Evolutionary conservation across 2,329 filamentous ascomycete species (phyloP), one percentile per base, ranked within the genome.

Genomic region (Aspergillus sp.): DNA sequence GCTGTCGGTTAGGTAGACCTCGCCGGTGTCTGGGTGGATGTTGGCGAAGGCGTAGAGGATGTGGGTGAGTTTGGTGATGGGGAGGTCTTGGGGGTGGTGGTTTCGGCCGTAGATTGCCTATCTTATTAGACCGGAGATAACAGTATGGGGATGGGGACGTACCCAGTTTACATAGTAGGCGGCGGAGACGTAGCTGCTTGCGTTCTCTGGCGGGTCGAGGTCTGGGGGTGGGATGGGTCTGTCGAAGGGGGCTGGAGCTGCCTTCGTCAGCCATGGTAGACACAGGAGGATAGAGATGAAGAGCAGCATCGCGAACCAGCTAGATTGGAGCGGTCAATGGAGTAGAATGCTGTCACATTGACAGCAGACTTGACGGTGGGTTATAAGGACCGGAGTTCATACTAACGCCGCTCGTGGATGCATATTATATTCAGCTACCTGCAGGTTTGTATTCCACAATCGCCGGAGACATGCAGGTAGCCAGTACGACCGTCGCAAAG

Each of bases 1-100:
- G 1, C 76, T 72, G 63, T 94, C 89, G 1, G 83, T 86, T 6
- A 89, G 76, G 64, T 80, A 88, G 71, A 95, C 91, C 72, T 95
- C 89, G 46, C 93, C 93, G 29, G 81, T 84, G 3, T 93, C 89
- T 2, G 86, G 80, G 3, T 84, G 82, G 54, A 96, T 83, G 68
- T 97, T 95, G 66, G 90, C 93, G 73, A 97, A 97, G 14, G 92
- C 81, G 64, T 97, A 97, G 14, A 97, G 83, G 4, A 97, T 75
- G 66, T 97, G 93, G 0, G 92, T 97, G 40, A 97, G 82, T 51
- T 89, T 88, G 50, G 91, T 83, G 3, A 81, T 85, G 0, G 89
- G 89, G 5, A 97, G 81, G 67, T 96, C 85, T 66, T 95, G 88
- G 0, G 92, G 91, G n/a, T 86, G 82, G 68, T 94, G 88, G 64